Evolutionary conservation across 108 stramenopile species (phyloP).

Genomic region (Skeletonema marinoi): DNA sequence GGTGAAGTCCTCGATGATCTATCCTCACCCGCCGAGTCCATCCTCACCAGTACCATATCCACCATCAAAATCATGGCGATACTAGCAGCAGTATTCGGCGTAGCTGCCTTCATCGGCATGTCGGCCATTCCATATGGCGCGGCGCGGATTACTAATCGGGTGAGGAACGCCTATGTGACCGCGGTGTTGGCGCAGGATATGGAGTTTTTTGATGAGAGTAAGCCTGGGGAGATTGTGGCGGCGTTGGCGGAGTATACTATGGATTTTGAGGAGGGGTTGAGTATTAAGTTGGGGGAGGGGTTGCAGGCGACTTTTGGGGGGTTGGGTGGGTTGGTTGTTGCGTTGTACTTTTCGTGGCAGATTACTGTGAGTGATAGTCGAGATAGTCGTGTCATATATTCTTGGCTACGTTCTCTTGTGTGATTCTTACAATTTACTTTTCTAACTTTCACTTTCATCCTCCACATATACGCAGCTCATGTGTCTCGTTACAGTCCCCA

Average conservation of each 20-base stretch:
- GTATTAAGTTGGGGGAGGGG: constrained; percentile 41
- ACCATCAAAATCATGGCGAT: constrained; percentile 18
- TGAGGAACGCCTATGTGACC: constrained; percentile 14
- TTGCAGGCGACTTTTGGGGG: constrained; percentile 21
- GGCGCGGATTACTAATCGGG: constrained; percentile 32
- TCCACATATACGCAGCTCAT: neutral
- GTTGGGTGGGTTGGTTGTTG: constrained; percentile 21
- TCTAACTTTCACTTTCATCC: neutral
- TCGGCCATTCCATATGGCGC: constrained; percentile 25
- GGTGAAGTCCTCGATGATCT: constrained; percentile 29
- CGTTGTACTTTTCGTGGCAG: constrained; percentile 24
- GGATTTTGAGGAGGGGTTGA: constrained; percentile 42
- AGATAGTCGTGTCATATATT: neutral
- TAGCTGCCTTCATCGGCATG: constrained; percentile 24
- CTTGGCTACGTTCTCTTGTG: neutral
- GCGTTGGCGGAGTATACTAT: constrained; percentile 26
- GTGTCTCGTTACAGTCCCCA: constrained; percentile 24
- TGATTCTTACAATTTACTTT: neutral
- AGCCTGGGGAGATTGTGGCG: constrained; percentile 32
- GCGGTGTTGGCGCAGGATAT: constrained; percentile 38
- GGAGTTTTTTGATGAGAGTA: constrained; percentile 38
- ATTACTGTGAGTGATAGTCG: constrained; percentile 21
- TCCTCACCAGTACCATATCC: neutral
- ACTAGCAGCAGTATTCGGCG: constrained; percentile 19
- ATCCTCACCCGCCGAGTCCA: constrained; percentile 6